These are phyloP conservation scores for Conidiobolus incongruus DNA, from an alignment of 371 early-diverging fungal genomes.

Conservation along the genomic window DNA sequence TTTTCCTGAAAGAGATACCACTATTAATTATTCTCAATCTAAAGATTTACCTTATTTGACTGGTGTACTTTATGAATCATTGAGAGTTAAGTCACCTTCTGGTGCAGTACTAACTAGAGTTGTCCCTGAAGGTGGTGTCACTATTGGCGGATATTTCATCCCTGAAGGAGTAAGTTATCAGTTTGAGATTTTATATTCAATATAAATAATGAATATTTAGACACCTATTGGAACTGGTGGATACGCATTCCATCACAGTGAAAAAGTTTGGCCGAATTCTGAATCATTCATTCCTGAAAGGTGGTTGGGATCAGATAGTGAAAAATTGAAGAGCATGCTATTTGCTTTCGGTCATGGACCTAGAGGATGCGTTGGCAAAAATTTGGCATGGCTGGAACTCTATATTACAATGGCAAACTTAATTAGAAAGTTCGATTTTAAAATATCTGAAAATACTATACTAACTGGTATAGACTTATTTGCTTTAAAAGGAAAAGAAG, in stretches of 20 bases:
- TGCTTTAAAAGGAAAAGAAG: no score
- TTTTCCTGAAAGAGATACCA: background rate
- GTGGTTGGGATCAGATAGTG: background rate
- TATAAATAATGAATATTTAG: background rate
- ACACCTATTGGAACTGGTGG: background rate
- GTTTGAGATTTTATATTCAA: no score
- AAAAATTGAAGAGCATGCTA: background rate
- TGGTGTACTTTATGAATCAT: background rate
- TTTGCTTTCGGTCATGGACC: background rate
- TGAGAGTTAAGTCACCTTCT: background rate
- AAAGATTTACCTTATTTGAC: conserved; percentile 1
- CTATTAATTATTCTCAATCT: background rate
- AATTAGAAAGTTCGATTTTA: background rate
- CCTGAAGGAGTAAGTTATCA: conserved; percentile 1
- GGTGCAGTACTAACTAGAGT: background rate
- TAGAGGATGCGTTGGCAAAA: background rate
- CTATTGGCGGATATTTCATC: background rate
- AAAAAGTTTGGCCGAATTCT: background rate
- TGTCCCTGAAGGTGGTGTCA: background rate
- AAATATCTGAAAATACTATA: no score
- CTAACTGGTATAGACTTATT: no score
- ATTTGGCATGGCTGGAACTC: background rate
- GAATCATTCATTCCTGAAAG: background rate
- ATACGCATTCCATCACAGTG: background rate
- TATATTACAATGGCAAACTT: background rate